These are phyloP conservation scores for Colletotrichum chlorophyti DNA, from an alignment of 2,329 filamentous ascomycete species.

Conservation along the genomic window DNA sequence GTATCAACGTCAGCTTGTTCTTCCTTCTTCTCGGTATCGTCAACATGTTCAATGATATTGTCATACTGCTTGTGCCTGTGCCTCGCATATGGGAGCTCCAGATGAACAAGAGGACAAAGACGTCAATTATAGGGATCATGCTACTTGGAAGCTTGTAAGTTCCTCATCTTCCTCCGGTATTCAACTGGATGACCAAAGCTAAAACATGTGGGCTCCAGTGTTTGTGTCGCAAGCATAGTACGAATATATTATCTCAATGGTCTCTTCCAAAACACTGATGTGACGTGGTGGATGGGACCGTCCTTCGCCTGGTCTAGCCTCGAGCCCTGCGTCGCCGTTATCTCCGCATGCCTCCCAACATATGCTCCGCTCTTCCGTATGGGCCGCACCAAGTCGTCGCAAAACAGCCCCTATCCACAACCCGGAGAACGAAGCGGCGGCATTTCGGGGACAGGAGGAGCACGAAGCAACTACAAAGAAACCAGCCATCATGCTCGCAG, in stretches of 20 bases:
- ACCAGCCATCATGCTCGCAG: not conserved
- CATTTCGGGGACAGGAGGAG: not conserved
- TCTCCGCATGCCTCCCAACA: constrained; percentile 47
- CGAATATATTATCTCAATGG: constrained; percentile 9
- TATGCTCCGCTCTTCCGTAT: constrained; percentile 36
- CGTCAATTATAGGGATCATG: constrained; percentile 18
- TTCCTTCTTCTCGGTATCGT: constrained; percentile 8
- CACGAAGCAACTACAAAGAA: not conserved
- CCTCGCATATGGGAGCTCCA: constrained; percentile 21
- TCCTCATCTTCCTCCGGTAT: not conserved
- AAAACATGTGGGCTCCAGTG: not conserved
- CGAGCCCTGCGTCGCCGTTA: constrained; percentile 46
- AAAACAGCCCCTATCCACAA: not conserved
- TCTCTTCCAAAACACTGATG: constrained; percentile 3
- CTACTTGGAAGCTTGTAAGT: constrained; percentile 21
- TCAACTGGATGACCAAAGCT: not conserved
- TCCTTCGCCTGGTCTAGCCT: constrained; percentile 45
- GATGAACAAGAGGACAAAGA: constrained; percentile 18
- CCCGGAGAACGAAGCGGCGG: not conserved
- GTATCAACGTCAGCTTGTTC: constrained; percentile 15
- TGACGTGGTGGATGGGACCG: constrained; percentile 24
- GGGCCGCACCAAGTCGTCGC: not conserved
- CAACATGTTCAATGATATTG: constrained; percentile 24
- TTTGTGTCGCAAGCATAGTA: constrained; percentile 10
- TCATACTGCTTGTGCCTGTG: constrained; percentile 21